phyloP scores from a whole-genome alignment of 78 protist species.

The Monosiga brevicollis region DNA sequence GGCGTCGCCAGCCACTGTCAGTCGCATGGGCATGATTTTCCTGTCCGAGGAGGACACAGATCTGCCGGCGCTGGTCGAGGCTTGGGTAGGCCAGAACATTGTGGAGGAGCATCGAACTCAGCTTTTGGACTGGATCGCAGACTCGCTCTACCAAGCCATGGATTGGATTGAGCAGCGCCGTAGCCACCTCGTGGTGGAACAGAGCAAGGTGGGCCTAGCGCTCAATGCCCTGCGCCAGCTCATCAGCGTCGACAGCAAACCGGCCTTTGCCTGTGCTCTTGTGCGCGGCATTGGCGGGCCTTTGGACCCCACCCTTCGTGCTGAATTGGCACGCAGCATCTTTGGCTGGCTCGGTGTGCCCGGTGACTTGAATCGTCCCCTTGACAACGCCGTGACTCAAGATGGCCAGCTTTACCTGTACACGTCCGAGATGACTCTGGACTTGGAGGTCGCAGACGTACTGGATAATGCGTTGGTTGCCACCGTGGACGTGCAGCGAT shows the following conservation, averaged over 20 bases:
- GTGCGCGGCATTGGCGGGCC: conserved; percentile 59
- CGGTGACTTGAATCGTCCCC: conserved; percentile 26
- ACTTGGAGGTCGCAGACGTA: conserved; percentile 14
- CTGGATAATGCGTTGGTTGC: conserved; percentile 7
- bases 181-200: background rate
- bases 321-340: conserved; percentile 17
- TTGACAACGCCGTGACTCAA: conserved; percentile 16
- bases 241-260: background rate
- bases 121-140: conserved; percentile 2
- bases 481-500: conserved; percentile 49
- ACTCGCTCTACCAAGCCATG: background rate
- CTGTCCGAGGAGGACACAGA: conserved; percentile 56
- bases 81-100: conserved; percentile 23
- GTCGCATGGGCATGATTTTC: conserved; percentile 70
- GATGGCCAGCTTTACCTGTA: background rate
- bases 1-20: conserved; percentile 88
- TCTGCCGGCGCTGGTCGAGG: conserved; percentile 1
- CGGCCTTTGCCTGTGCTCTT: conserved; percentile 35
- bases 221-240: conserved; percentile 48
- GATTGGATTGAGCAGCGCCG: background rate
- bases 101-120: background rate
- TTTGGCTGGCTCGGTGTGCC: conserved; percentile 17
- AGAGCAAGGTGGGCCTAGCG: conserved; percentile 34
- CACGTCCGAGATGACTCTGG: background rate
- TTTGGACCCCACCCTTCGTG: conserved; percentile 8